A percentile compares a stretch with the other conserved stretches of the same genome.
These are phyloP conservation scores for Xylaria multiplex DNA, from an alignment of 2,329 filamentous ascomycete genomes.

Conservation along the genomic window DNA sequence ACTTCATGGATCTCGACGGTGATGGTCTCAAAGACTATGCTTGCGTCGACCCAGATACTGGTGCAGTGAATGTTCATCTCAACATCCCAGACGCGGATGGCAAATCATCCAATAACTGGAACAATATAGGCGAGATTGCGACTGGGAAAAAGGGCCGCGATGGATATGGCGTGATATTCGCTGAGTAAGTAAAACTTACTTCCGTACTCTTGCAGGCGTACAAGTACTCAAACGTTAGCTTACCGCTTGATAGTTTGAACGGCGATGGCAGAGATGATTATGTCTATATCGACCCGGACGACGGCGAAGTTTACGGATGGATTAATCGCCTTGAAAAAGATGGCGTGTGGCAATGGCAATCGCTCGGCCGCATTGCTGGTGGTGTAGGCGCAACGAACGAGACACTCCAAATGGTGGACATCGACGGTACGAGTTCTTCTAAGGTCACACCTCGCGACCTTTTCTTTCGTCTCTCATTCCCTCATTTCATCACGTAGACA, in stretches of 20 bases:
- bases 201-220: not conserved
- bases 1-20: slow-evolving; percentile 19
- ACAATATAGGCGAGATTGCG: not conserved
- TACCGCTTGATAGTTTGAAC: not conserved
- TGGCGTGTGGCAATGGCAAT: slow-evolving; percentile 19
- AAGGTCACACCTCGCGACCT: not conserved
- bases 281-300: slow-evolving; percentile 2
- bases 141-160: slow-evolving; percentile 6
- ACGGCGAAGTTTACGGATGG: slow-evolving; percentile 1
- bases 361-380: slow-evolving; percentile 7
- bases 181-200: slow-evolving; percentile 7
- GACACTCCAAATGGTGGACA: slow-evolving; percentile 16
- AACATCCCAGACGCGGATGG: slow-evolving; percentile 10
- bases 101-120: slow-evolving; percentile 3
- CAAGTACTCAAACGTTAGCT: not conserved
- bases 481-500: not conserved
- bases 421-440: slow-evolving; percentile 9
- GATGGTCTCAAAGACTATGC: slow-evolving; percentile 20
- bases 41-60: slow-evolving; percentile 13
- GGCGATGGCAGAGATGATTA: slow-evolving; percentile 22
- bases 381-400: slow-evolving; percentile 2
- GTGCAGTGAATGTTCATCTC: not conserved
- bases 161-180: slow-evolving; percentile 4
- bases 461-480: not conserved
- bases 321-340: slow-evolving; percentile 7